Base-by-base conservation (phyloP, 192 early-diverging fungal genomes). In the Gaertneriomyces semiglobifer region DNA sequence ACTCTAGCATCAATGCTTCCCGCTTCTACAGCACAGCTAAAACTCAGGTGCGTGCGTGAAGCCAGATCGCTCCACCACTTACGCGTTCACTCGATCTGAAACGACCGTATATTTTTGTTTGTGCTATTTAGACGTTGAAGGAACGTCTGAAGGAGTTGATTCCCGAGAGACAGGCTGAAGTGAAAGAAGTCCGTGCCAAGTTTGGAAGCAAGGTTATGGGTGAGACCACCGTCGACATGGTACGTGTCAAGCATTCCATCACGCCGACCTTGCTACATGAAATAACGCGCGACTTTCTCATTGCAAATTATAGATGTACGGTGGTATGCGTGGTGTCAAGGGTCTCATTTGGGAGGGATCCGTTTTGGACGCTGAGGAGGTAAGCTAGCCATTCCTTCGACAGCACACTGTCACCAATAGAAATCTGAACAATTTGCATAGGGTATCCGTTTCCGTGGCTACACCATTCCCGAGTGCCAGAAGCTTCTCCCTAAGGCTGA, bases 301-400 rank as follows among this genome's bases (percentile, higher is more conserved):
- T 33, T 33, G 25, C 25, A 33, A 33, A 33, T 1, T 33, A 33
- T 58, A 77, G 79, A 76, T 77, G 63, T 96, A 96, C 78, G 96
- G 96, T 71, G 96, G 96, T 74, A 98, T 98, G 94, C 90, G 96
- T 78, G 96, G 94, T 65, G 93, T 98, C 86, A 98, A 98, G 88
- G 94, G 94, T 77, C 88, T 98, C 69, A 84, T 98, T 78, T 95
- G 92, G 92, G 96, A 98, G 79, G 92, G 92, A 63, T 98, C 96
- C 75, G 92, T 98, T 46, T 84, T 98, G 58, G 96, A 98, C 75
- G 81, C 96, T 58, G 88, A 97, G 55, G 96, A 98, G 77, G 82
- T 81, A 60, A 40, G 63, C 25, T 10, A 16, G 41, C n/a, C 4
- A 48, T 47, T 14, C 3, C 64, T 11, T 7, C 38, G 33, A 18